Conservation (phyloP, 768 basidiomycete genomes). For the Trametes sanguinea region DNA sequence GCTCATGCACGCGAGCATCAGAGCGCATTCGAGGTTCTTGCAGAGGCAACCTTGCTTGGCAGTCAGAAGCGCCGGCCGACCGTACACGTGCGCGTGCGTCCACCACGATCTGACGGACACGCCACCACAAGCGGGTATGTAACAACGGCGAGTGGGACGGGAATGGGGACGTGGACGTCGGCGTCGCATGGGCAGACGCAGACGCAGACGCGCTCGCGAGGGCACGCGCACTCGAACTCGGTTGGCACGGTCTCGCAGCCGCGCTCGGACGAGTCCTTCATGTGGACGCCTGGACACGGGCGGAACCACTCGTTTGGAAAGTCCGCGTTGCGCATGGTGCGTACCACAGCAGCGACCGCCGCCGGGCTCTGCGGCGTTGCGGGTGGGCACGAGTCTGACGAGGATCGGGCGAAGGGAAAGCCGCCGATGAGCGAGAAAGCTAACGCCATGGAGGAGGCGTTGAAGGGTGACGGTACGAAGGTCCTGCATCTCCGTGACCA, state of each 20-base stretch:
- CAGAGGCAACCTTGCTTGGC: constrained; percentile 67
- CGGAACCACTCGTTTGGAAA: constrained; percentile 43
- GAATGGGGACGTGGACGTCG: constrained; percentile 30
- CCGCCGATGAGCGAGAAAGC: constrained; percentile 23
- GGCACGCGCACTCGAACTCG: constrained; percentile 42
- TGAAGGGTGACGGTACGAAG: constrained; percentile 31
- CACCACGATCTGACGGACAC: constrained; percentile 18
- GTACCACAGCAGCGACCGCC: constrained; percentile 37
- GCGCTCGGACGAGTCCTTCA: constrained; percentile 26
- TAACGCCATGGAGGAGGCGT: constrained; percentile 25
- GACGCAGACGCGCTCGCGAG: constrained; percentile 27
- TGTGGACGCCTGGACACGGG: constrained; percentile 33
- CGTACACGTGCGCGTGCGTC: constrained; percentile 30
- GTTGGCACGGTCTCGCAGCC: constrained; percentile 32
- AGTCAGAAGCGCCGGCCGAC: constrained; percentile 58
- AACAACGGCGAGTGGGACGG: constrained; percentile 28
- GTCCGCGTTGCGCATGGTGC: constrained; percentile 37
- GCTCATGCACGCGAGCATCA: constrained; percentile 21
- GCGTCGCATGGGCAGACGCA: constrained; percentile 22
- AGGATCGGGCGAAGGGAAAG: constrained; percentile 1
- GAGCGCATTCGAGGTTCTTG: constrained; percentile 55
- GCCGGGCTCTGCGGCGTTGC: constrained; percentile 31
- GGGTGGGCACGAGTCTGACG: constrained; percentile 16
- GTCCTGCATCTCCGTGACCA: constrained; percentile 28
- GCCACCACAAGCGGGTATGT: constrained; percentile 18